Conservation (phyloP, 1,139 yeast species). For the Suhomyces anneliseae region DNA sequence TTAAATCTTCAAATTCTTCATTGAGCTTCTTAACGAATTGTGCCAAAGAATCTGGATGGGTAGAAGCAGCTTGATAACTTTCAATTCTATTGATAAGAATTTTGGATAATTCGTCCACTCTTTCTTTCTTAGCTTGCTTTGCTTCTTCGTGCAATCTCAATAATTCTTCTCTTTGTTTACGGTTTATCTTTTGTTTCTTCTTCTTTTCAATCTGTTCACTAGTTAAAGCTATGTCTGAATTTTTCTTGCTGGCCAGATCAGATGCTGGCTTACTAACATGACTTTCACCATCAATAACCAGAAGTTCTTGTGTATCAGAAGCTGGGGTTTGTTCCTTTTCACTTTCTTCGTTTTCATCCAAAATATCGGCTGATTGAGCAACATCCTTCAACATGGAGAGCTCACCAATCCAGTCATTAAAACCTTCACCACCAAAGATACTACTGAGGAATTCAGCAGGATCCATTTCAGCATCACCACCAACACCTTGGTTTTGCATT, state of each 20-base stretch:
- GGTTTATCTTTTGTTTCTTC: constrained; percentile 42
- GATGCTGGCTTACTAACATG: constrained; percentile 1
- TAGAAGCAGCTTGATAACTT: constrained; percentile 29
- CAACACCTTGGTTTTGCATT: constrained; percentile 30
- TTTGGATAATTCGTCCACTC: constrained; percentile 52
- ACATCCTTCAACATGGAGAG: constrained; percentile 62
- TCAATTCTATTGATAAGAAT: constrained; percentile 49
- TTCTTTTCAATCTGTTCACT: constrained; percentile 20
- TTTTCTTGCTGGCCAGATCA: constrained; percentile 1
- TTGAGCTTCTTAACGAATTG: constrained; percentile 42
- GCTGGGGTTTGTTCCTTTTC: constrained; percentile 1
- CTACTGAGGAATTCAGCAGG: constrained; percentile 76
- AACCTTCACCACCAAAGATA: constrained; percentile 86
- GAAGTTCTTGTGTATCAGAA: constrained; percentile 1
- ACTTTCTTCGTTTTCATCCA: constrained; percentile 24
- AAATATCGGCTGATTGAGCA: constrained; percentile 55
- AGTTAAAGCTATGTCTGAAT: constrained; percentile 7
- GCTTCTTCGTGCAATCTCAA: constrained; percentile 55
- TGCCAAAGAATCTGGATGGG: constrained; percentile 34
- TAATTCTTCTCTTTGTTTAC: constrained; percentile 57
- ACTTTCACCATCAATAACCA: constrained; percentile 13
- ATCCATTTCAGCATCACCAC: constrained; percentile 22
- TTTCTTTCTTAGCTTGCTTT: constrained; percentile 51
- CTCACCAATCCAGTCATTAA: constrained; percentile 79
- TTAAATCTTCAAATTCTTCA: constrained; percentile 61